Percentiles rank a stretch among this genome's conserved stretches.
phyloP scores from a whole-genome alignment of 2,329 filamentous ascomycete genomes.

The Colletotrichum sp. region DNA sequence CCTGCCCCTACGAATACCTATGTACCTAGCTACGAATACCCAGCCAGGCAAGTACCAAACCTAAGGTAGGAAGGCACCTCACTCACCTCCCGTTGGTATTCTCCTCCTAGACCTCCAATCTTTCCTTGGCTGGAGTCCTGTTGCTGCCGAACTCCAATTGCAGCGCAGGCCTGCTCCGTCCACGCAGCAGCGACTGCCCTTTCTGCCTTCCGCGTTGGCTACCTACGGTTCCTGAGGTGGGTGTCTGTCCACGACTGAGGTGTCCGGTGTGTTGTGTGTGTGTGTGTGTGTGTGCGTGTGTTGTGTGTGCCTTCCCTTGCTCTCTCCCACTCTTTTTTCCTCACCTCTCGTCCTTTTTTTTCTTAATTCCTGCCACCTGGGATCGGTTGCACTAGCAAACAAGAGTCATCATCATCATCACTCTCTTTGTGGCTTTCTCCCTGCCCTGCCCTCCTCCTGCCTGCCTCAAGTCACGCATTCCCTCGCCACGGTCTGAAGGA shows the following conservation, averaged over 20 bases:
- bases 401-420: constrained; percentile 20
- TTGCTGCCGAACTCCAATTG: constrained; percentile 8
- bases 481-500: background rate
- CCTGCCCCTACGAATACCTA: background rate
- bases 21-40: background rate
- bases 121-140: constrained; percentile 14
- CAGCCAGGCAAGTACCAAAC: background rate
- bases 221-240: background rate
- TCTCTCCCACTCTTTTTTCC: background rate
- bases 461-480: background rate
- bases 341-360: background rate
- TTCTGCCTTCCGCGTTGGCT: background rate
- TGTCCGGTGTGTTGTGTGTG: background rate
- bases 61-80: background rate
- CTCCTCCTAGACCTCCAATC: background rate
- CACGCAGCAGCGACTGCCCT: background rate
- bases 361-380: constrained; percentile 1
- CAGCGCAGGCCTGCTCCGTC: background rate
- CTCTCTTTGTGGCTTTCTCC: constrained; percentile 10
- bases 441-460: background rate
- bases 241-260: background rate
- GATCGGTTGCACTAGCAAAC: constrained; percentile 7
- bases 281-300: background rate
- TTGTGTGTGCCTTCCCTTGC: background rate
- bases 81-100: constrained; percentile 3